Evolutionary conservation across 192 early-diverging fungal genomes (phyloP).

Genomic region (Glomus cerebriforme): DNA sequence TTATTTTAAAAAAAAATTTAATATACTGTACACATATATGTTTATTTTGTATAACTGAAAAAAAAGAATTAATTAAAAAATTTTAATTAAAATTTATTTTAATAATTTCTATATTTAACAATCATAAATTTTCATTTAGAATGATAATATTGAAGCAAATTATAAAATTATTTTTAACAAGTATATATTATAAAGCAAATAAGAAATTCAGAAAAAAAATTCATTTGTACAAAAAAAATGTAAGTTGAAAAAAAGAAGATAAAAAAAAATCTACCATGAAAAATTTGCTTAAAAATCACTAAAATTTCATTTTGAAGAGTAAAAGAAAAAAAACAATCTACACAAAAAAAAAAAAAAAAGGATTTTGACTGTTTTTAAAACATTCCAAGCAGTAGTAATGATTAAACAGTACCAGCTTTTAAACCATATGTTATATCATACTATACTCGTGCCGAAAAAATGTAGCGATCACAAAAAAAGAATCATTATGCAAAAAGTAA

Average conservation of each 20-base stretch:
- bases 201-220: not conserved
- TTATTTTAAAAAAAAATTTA: too few relatives aligned
- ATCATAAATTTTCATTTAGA: not conserved
- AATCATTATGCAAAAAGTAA: not conserved
- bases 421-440: not conserved
- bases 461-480: not conserved
- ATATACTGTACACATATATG: too few relatives aligned
- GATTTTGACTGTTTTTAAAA: not conserved
- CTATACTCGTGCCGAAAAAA: not conserved
- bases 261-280: not conserved
- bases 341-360: not conserved
- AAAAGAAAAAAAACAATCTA: not conserved
- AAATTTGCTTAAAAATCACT: not conserved
- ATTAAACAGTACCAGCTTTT: not conserved
- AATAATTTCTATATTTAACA: not conserved
- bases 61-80: too few relatives aligned
- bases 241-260: not conserved
- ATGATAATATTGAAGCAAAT: not conserved
- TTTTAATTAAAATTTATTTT: too few relatives aligned
- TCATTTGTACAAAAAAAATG: not conserved
- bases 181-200: not conserved
- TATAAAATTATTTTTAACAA: not conserved
- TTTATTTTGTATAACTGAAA: too few relatives aligned
- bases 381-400: not conserved
- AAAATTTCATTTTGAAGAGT: not conserved